Percentiles rank a stretch among this genome's conserved stretches.
These are phyloP conservation scores for Aegilops sharonensis DNA, from an alignment of 176 grass and related monocot genomes.

Conservation along the genomic window DNA sequence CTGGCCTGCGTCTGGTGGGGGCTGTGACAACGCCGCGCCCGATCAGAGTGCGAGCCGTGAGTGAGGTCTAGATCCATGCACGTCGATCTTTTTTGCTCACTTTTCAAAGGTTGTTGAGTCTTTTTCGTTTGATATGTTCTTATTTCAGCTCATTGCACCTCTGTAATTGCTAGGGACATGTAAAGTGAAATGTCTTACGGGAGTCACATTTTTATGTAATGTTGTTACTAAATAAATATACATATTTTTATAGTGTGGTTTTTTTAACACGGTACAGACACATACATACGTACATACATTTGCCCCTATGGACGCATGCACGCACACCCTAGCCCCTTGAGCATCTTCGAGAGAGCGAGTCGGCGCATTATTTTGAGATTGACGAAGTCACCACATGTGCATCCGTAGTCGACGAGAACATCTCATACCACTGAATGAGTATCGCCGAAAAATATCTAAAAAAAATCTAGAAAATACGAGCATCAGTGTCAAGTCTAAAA, in stretches of 20 bases:
- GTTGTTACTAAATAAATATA: conserved; percentile 25
- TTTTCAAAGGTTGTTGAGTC: conserved; percentile 1
- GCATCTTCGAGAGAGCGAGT: too few relatives aligned
- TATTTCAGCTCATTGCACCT: neutral
- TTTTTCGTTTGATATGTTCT: conserved; percentile 26
- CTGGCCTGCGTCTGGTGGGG: conserved; percentile 43
- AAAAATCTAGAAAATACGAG: too few relatives aligned
- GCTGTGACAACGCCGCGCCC: conserved; percentile 24
- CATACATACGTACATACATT: too few relatives aligned
- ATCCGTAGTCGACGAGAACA: too few relatives aligned
- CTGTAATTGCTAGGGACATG: conserved; percentile 37
- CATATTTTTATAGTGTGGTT: neutral
- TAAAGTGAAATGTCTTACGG: neutral
- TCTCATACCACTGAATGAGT: too few relatives aligned
- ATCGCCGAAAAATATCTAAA: too few relatives aligned
- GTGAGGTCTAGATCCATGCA: neutral
- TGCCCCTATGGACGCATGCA: neutral
- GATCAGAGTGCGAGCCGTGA: neutral
- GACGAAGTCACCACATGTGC: too few relatives aligned
- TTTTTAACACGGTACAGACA: neutral
- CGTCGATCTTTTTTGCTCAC: neutral
- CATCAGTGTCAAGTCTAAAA: too few relatives aligned
- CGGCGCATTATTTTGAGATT: too few relatives aligned
- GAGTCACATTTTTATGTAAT: conserved; percentile 34
- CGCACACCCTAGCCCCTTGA: too few relatives aligned